Evolutionary conservation across 441 rosid species (phyloP), one percentile per base, ranked within the genome.

Genomic region (Bocquillonia castaneifolia): DNA sequence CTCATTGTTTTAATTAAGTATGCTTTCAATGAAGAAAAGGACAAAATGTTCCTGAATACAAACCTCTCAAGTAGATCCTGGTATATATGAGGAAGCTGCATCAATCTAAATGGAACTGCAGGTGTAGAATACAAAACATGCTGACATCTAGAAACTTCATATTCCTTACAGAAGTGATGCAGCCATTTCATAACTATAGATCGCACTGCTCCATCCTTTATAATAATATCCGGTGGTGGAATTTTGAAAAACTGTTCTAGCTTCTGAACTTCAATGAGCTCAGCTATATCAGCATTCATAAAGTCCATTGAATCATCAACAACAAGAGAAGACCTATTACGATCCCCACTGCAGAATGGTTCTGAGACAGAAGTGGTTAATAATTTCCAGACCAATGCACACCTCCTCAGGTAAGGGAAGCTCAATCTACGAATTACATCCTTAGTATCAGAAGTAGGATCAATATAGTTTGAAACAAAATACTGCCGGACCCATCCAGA

Each of bases 41-140:
- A 5, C 14, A 69, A 26, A 67, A 45, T 52, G 37, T 50, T 64
- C 36, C 39, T 22, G 63, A 73, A 68, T 72, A 71, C 85, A 78
- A 78, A 96, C 99, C 99, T 89, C 78, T 83, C 93, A 73, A 93
- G 71, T 53, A 96, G 81, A 63, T 96, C 93, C 80, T 96, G 96
- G 76, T 96, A 96, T 62, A 93, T 44, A 78, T 78, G 83, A 68
- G 99, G 99, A 48, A 96, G 82, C 62, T 72, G 81, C 89, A 96
- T 85, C 76, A 96, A 83, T 89, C 80, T 91, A 78, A 91, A 91
- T 34, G 97, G 94, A 80, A 79, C 91, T 25, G 82, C 80, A 77
- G 96, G 93, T 55, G 81, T 79, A 78, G 84, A 72, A 79, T 72
- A 76, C 63, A 89, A 69, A 53, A 74, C 76, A 44, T 74, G 64